Evolutionary conservation across 2,329 filamentous ascomycete species (phyloP).

Genomic region (Ophiostoma sp.): DNA sequence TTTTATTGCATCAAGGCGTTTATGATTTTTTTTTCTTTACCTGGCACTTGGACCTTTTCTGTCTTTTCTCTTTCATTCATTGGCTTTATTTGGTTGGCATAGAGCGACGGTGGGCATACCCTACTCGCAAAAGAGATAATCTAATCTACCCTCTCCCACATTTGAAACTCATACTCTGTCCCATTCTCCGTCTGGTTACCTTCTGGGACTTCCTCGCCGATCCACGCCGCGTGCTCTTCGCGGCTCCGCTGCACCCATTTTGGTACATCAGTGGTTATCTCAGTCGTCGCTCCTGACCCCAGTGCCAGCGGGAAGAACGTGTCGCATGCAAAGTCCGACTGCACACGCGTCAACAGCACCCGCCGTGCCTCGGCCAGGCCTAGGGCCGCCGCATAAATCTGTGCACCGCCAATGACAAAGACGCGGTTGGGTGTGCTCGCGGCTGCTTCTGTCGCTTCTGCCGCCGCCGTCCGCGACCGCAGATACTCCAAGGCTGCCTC

Average conservation of each 20-base stretch:
- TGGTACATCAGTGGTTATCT: conserved; percentile 28
- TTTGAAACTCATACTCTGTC: conserved; percentile 68
- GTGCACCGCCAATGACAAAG: conserved; percentile 87
- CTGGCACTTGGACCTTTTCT: background rate
- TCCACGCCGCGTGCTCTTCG: conserved; percentile 60
- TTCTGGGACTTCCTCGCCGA: conserved; percentile 62
- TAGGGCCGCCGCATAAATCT: conserved; percentile 77
- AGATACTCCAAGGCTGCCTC: conserved; percentile 55
- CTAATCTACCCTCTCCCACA: conserved; percentile 62
- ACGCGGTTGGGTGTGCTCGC: conserved; percentile 49
- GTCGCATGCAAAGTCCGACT: conserved; percentile 72
- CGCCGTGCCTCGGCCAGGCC: conserved; percentile 55
- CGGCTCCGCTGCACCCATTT: conserved; percentile 58
- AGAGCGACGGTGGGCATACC: background rate
- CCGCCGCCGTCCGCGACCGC: conserved; percentile 20
- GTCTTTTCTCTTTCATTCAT: background rate
- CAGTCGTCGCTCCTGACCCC: conserved; percentile 38
- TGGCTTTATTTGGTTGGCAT: background rate
- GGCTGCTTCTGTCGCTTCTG: no score
- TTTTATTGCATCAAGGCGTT: background rate
- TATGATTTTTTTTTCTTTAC: background rate
- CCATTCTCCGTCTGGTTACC: conserved; percentile 63
- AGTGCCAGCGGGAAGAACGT: conserved; percentile 68
- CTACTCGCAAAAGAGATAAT: background rate
- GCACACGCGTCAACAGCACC: conserved; percentile 69